Base-by-base conservation (phyloP, 805 yeast genomes). In the Pachysolen tannophilus region DNA sequence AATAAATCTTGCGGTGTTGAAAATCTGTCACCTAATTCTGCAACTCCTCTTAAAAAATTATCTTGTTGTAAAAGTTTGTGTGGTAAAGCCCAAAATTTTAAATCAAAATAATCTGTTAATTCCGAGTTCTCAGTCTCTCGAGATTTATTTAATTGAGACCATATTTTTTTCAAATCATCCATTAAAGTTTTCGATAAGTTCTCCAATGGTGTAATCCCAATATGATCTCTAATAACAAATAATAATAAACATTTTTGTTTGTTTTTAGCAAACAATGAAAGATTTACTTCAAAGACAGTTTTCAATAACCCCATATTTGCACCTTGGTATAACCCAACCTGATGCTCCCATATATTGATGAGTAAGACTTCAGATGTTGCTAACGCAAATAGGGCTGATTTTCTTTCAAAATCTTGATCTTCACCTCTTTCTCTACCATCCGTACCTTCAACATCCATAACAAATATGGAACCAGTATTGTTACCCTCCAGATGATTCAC, bases 361-460 rank as follows among this genome's bases (percentile, higher is more conserved):
- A 92, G 86, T 47, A 92, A 66, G 5, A 88, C 78, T 52, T 92
- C 97, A 11, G 92, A 78, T 0, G 96, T 88, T 8, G 97, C 75
- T 42, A 92, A 65, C 0, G 98, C 97, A 64, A 92, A 92, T 28
- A 92, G 63, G 0, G 97, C 97, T 2, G 96, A 88, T 48, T 92
- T 92, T 39, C 98, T 73, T 59, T 92, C 98, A 56, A 92, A 92
- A 59, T 92, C 98, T 58, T 92, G 97, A 58, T 92, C 97, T 49
- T 92, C 98, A 18, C 97, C 97, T 37, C 97, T 73, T 60, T 92
- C 98, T 41, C 96, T 72, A 32, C 98, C 97, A 61, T 92, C 98
- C 1, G 97, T 88, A 32, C 98, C 98, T 60, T 92, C 98, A n/a
- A 92, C 97, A 53, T 92, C 98, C 71, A 92, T 72, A 2, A 92